Conservation (phyloP, 2,329 filamentous ascomycete genomes). For the Ophiostoma pallidulum region DNA sequence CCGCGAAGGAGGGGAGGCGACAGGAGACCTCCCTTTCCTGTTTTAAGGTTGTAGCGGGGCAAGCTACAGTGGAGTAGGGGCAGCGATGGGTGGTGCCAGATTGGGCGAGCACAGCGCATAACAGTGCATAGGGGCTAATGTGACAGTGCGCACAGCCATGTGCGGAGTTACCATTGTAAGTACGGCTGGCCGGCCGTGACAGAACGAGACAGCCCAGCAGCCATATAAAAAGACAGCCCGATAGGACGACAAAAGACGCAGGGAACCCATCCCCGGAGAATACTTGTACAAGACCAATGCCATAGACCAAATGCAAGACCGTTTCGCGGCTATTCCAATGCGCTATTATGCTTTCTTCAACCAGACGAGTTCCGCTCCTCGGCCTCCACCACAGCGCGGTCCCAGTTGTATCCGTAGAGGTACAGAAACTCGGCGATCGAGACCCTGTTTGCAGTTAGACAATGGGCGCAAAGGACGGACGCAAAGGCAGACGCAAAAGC, state of each 20-base stretch:
- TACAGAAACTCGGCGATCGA: slow-evolving; percentile 45
- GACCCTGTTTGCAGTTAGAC: slow-evolving; percentile 30
- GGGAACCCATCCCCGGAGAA: too few species aligned
- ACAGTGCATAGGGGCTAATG: background rate
- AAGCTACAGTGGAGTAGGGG: slow-evolving; percentile 11
- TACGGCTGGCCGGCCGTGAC: too few species aligned
- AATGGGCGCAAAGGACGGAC: slow-evolving; percentile 13
- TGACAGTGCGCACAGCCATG: background rate
- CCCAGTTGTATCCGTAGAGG: slow-evolving; percentile 43
- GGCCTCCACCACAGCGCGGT: slow-evolving; percentile 43
- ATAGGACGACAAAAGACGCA: too few species aligned
- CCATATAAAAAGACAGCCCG: too few species aligned
- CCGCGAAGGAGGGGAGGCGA: background rate
- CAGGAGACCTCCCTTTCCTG: slow-evolving; percentile 1
- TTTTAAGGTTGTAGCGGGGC: slow-evolving; percentile 13
- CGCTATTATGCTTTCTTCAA: slow-evolving; percentile 9
- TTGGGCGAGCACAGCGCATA: background rate
- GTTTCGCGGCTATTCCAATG: background rate
- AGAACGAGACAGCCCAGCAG: too few species aligned
- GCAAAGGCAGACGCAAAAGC: background rate
- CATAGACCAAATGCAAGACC: background rate
- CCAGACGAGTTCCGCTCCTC: slow-evolving; percentile 35
- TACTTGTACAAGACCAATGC: too few species aligned
- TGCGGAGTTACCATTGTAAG: too few species aligned
- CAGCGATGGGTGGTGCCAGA: background rate